Percentiles rank a stretch among this genome's conserved stretches.
Conservation (phyloP, 192 early-diverging fungal species). For the Coemansia sp. region DNA sequence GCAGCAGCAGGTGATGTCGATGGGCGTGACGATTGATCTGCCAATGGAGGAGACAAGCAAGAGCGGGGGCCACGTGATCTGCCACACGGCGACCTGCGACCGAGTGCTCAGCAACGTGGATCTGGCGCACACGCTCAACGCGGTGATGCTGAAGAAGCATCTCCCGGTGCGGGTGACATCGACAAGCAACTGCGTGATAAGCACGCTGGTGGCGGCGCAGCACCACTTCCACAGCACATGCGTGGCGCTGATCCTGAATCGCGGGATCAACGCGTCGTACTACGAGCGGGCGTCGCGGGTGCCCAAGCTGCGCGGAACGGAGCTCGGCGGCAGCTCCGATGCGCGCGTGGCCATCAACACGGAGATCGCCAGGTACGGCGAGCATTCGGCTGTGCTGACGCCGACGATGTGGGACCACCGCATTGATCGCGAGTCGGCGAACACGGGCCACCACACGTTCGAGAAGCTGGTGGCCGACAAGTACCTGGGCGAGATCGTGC, state of each 20-base stretch:
- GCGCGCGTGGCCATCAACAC: conserved; percentile 86
- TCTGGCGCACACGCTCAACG: conserved; percentile 71
- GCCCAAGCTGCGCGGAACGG: conserved; percentile 43
- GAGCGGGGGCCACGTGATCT: conserved; percentile 60
- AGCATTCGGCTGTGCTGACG: conserved; percentile 64
- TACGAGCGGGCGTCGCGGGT: conserved; percentile 76
- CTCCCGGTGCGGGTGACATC: conserved; percentile 79
- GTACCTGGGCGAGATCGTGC: conserved; percentile 92
- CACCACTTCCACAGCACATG: conserved; percentile 72
- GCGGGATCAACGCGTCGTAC: conserved; percentile 95
- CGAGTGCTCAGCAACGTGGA: conserved; percentile 71
- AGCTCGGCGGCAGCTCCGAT: conserved; percentile 10
- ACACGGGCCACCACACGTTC: conserved; percentile 78
- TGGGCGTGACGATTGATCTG: conserved; percentile 94
- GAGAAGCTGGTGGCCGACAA: conserved; percentile 95
- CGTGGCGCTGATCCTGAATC: conserved; percentile 88
- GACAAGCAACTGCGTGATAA: conserved; percentile 94
- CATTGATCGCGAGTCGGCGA: conserved; percentile 77
- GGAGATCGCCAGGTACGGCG: conserved; percentile 90
- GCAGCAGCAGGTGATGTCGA: not conserved
- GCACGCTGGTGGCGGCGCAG: conserved; percentile 84
- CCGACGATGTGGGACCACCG: conserved; percentile 81
- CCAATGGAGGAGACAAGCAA: conserved; percentile 79
- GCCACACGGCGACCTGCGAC: conserved; percentile 17
- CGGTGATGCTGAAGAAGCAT: conserved; percentile 64